Base-by-base conservation (phyloP, 2,329 filamentous ascomycete genomes). In the Aspergillus aculeatinus region DNA sequence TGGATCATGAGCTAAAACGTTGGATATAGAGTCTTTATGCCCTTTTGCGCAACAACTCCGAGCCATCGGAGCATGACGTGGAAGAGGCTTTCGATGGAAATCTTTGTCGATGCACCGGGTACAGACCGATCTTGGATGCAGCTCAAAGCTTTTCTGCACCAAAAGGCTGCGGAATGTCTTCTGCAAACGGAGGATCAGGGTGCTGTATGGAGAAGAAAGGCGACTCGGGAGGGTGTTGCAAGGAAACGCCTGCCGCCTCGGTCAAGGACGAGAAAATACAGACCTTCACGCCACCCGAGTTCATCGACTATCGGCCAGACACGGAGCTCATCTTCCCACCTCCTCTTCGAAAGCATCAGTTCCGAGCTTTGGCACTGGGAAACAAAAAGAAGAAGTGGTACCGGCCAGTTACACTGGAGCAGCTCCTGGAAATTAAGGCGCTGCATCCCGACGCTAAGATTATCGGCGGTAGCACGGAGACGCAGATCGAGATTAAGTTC, bases 41-140 rank as follows among this genome's bases (percentile, higher is more conserved):
- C 5, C 82, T 98, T 49, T 82, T 99, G 33, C 85, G 95, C 61
- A 98, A 98, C 71, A 90, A 93, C 66, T 82, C 87, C 4, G 82
- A 83, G 21, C 93, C 94, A 0, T 88, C 87, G 2, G 87, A 94
- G 70, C 86, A 91, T 67, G 91, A 96, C 31, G 84, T 98, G 35
- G 95, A 99, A 76, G 95, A 98, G 78, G 93, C 94, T 0, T 98
- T 98, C 70, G 95, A 99, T 74, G 95, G 95, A 0, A 99, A 99
- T 66, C 79, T 98, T 29, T 99, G 95, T 73, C 86, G 95, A 56
- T 99, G 95, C 76, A 99, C 95, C 0, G 95, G 95, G 5, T 99
- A 99, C 72, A 83, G 93, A 55, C 92, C 95, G 0, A 98, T 99
- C 58, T 80, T 98, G 2, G 94, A 98, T 74, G 94, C 94, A 6